These are phyloP conservation scores for Penicillium coffeae DNA, from an alignment of 495 filamentous ascomycete species.

Conservation along the genomic window DNA sequence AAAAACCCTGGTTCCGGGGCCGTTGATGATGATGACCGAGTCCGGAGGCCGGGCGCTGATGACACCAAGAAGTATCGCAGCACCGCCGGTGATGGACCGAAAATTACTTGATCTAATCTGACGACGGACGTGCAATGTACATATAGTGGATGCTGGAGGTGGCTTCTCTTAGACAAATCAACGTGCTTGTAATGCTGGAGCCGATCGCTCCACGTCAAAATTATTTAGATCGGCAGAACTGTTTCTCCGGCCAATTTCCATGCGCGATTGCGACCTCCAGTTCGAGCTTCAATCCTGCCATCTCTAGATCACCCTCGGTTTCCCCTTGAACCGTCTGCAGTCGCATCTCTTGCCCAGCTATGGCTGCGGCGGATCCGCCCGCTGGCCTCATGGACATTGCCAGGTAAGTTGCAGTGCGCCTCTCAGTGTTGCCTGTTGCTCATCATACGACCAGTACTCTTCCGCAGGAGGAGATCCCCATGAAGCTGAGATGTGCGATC, in stretches of 20 bases:
- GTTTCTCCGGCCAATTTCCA: constrained; percentile 21
- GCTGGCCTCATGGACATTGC: constrained; percentile 46
- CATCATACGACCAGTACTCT: constrained; percentile 55
- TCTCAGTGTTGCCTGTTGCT: background rate
- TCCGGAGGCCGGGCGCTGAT: constrained; percentile 33
- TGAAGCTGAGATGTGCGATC: constrained; percentile 89
- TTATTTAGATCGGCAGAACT: constrained; percentile 14
- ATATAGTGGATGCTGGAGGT: background rate
- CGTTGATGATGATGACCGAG: constrained; percentile 42
- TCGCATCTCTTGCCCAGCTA: constrained; percentile 9
- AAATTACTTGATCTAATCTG: constrained; percentile 61
- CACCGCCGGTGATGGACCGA: constrained; percentile 37
- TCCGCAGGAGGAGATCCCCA: constrained; percentile 79
- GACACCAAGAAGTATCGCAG: constrained; percentile 40
- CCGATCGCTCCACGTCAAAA: background rate
- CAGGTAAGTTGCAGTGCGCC: constrained; percentile 24
- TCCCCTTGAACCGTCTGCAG: constrained; percentile 5
- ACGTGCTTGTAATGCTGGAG: background rate
- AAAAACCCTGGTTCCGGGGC: background rate
- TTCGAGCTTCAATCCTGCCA: background rate
- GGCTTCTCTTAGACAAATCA: background rate
- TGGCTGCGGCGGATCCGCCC: constrained; percentile 41
- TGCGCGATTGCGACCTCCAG: background rate
- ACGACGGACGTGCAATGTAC: constrained; percentile 8
- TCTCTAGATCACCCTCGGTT: background rate